Conservation (phyloP, 768 basidiomycete genomes). For the Amanita muscaria region DNA sequence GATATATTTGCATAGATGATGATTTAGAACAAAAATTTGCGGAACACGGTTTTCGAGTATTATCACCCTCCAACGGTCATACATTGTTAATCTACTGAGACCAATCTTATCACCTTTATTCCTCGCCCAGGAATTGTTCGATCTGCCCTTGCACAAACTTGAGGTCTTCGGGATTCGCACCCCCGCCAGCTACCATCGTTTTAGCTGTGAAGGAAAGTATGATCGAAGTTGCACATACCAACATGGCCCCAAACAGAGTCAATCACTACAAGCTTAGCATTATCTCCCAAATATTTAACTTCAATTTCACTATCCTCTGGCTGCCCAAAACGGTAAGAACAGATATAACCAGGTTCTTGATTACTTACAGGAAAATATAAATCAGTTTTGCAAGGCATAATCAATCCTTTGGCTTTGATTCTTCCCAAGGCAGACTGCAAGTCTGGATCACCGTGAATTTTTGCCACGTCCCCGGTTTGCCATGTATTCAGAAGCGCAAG, state of each 20-base stretch:
- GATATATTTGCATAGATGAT: too few relatives aligned
- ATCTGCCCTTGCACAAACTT: constrained; percentile 36
- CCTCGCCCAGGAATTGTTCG: constrained; percentile 38
- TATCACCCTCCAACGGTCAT: too few relatives aligned
- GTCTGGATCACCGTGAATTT: constrained; percentile 33
- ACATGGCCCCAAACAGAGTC: constrained; percentile 51
- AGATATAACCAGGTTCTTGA: background rate
- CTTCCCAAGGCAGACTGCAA: constrained; percentile 29
- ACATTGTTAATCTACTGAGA: too few relatives aligned
- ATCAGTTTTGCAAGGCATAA: constrained; percentile 54
- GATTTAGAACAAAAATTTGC: too few relatives aligned
- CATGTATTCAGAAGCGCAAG: constrained; percentile 41
- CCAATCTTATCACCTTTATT: too few relatives aligned
- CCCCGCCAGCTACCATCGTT: constrained; percentile 37
- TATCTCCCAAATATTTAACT: constrained; percentile 31
- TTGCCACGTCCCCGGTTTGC: constrained; percentile 40
- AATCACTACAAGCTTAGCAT: constrained; percentile 40
- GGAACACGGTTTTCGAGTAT: too few relatives aligned
- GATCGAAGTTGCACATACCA: constrained; percentile 24
- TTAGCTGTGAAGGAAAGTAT: background rate
- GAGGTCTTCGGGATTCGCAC: constrained; percentile 28
- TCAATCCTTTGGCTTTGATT: constrained; percentile 43
- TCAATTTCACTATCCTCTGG: constrained; percentile 49
- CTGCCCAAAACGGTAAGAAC: constrained; percentile 19
- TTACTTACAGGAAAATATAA: constrained; percentile 44